Evolutionary conservation across 192 early-diverging fungal species (phyloP).

Genomic region (Dissophora ornata): DNA sequence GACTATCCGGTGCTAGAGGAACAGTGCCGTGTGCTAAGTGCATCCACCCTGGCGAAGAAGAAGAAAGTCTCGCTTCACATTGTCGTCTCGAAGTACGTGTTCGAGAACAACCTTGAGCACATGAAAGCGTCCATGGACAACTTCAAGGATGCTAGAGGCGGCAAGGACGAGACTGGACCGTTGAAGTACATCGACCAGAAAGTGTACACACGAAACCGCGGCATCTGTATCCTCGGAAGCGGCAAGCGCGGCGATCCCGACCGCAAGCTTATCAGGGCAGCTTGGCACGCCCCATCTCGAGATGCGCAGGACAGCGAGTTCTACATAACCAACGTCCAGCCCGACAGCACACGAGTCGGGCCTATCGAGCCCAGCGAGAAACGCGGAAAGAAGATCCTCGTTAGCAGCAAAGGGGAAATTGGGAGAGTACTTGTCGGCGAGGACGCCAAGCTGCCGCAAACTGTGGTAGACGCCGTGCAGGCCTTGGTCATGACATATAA

Average conservation of each 20-base stretch:
- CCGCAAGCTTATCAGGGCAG: not conserved
- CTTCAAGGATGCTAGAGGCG: not conserved
- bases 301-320: not conserved
- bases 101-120: slow-evolving; percentile 7
- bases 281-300: not conserved
- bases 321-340: slow-evolving; percentile 7
- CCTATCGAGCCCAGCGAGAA: not conserved
- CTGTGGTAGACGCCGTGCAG: not conserved
- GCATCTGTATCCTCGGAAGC: slow-evolving; percentile 4
- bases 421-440: too few species aligned
- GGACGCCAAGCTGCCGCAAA: not conserved
- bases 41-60: not conserved
- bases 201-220: not conserved
- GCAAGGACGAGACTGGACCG: not conserved
- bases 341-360: slow-evolving; percentile 1
- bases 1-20: not conserved
- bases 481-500: not conserved
- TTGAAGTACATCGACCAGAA: not conserved
- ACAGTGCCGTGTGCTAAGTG: slow-evolving; percentile 6
- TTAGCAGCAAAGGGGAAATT: not conserved
- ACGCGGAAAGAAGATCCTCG: not conserved
- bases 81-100: slow-evolving; percentile 9
- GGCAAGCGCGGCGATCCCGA: not conserved
- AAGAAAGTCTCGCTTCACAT: slow-evolving; percentile 5
- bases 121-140: not conserved